A percentile compares a stretch with the other conserved stretches of the same genome.
These are phyloP conservation scores for Liriodendron chinense DNA, from an alignment of 164 flowering plant species.

Conservation along the genomic window DNA sequence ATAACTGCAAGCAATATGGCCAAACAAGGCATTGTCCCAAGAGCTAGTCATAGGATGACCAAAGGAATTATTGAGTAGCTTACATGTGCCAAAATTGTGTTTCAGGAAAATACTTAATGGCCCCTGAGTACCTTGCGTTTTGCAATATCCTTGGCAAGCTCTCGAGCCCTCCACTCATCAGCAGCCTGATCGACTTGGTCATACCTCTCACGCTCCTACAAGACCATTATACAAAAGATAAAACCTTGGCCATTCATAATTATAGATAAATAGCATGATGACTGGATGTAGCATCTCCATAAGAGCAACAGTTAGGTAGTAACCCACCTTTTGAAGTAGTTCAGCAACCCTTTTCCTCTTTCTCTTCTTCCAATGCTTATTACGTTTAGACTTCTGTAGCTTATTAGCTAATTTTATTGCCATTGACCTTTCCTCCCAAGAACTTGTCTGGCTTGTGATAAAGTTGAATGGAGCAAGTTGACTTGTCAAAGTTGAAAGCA, in stretches of 20 bases:
- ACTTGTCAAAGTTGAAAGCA: slow-evolving; percentile 48
- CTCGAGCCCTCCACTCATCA: slow-evolving; percentile 96
- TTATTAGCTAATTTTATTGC: slow-evolving; percentile 53
- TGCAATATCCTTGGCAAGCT: slow-evolving; percentile 92
- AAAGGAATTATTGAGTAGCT: background rate
- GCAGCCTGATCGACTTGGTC: slow-evolving; percentile 78
- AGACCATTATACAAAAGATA: slow-evolving; percentile 5
- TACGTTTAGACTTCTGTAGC: slow-evolving; percentile 58
- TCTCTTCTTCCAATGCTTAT: slow-evolving; percentile 79
- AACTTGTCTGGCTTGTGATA: slow-evolving; percentile 42
- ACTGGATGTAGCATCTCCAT: background rate
- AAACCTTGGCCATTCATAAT: background rate
- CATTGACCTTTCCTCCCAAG: slow-evolving; percentile 90
- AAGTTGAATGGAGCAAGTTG: slow-evolving; percentile 73
- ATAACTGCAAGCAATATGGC: background rate
- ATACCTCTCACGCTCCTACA: slow-evolving; percentile 66
- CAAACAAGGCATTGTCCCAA: background rate
- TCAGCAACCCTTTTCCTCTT: slow-evolving; percentile 72
- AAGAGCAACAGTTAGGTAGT: slow-evolving; percentile 7
- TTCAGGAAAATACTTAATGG: background rate
- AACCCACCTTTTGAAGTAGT: slow-evolving; percentile 51
- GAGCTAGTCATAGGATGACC: slow-evolving; percentile 4
- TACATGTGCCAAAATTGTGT: background rate
- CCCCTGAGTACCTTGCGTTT: slow-evolving; percentile 57
- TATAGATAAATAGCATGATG: background rate